These are phyloP conservation scores for Punica granatum DNA, from an alignment of 345 rosid genomes.

Conservation along the genomic window DNA sequence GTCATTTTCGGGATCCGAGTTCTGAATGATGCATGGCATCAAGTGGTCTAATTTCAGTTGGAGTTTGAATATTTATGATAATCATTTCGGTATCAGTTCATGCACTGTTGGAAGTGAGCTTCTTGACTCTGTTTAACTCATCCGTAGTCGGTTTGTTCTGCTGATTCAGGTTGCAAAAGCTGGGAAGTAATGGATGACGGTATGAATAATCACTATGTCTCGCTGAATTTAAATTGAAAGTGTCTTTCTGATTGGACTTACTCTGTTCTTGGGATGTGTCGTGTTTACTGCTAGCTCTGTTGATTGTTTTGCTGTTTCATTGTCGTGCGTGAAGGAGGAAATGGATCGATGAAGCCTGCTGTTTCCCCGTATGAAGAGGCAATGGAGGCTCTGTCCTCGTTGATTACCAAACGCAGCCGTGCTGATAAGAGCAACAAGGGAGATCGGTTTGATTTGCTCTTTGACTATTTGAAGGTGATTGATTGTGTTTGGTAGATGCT, in stretches of 20 bases:
- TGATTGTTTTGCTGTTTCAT: neutral
- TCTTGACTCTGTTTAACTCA: conserved; percentile 1
- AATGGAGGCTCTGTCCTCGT: conserved; percentile 74
- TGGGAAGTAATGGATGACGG: neutral
- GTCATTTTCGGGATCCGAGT: neutral
- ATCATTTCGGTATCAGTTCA: neutral
- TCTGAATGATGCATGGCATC: neutral
- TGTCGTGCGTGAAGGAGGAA: conserved; percentile 16
- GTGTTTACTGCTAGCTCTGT: neutral
- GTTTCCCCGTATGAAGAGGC: conserved; percentile 45
- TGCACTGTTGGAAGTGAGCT: neutral
- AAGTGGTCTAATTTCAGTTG: neutral
- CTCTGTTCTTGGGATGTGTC: neutral
- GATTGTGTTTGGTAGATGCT: neutral
- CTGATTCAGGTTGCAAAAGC: neutral
- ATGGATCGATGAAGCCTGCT: conserved; percentile 18
- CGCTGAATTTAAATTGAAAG: neutral
- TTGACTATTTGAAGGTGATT: conserved; percentile 65
- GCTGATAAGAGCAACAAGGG: conserved; percentile 62
- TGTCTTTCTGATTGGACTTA: neutral
- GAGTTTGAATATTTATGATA: neutral
- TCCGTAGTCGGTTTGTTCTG: neutral
- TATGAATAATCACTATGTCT: neutral
- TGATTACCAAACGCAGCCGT: conserved; percentile 72
- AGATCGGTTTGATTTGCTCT: conserved; percentile 64